Conservation (phyloP, 2,329 filamentous ascomycete species). For the Trichoderma simmonsii region DNA sequence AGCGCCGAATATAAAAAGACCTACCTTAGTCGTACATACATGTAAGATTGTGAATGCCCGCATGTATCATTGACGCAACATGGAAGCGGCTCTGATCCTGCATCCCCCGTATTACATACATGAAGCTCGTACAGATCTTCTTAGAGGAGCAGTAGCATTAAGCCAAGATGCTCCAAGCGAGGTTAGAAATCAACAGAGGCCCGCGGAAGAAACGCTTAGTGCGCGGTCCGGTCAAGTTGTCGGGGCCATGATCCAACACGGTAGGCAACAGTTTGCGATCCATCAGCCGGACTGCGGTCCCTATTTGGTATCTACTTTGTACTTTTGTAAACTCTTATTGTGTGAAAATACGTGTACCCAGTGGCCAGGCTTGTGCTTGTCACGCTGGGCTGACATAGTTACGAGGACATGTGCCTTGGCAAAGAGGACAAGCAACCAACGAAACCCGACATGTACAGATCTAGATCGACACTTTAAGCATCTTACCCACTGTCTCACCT, state of each 20-base stretch:
- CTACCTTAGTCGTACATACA: neutral
- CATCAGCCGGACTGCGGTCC: neutral
- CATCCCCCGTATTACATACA: neutral
- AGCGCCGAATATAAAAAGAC: neutral
- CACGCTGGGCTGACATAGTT: neutral
- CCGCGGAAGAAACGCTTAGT: neutral
- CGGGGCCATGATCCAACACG: neutral
- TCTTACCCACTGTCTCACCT: conserved; percentile 10
- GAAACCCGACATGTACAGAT: neutral
- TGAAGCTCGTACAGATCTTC: neutral
- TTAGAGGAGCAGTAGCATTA: neutral
- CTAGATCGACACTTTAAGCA: conserved; percentile 10
- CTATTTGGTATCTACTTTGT: neutral
- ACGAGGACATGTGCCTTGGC: neutral
- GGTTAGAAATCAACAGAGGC: neutral
- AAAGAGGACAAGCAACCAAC: neutral
- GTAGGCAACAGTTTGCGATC: conserved; percentile 13
- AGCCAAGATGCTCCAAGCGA: conserved; percentile 1
- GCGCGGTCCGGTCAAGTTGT: neutral
- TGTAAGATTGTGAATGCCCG: neutral
- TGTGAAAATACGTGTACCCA: neutral
- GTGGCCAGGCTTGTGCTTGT: neutral
- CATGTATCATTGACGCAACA: neutral
- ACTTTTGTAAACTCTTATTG: neutral
- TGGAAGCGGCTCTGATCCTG: neutral